phyloP scores from a whole-genome alignment of 257 asterid genomes.

The Penstemon newberryi region DNA sequence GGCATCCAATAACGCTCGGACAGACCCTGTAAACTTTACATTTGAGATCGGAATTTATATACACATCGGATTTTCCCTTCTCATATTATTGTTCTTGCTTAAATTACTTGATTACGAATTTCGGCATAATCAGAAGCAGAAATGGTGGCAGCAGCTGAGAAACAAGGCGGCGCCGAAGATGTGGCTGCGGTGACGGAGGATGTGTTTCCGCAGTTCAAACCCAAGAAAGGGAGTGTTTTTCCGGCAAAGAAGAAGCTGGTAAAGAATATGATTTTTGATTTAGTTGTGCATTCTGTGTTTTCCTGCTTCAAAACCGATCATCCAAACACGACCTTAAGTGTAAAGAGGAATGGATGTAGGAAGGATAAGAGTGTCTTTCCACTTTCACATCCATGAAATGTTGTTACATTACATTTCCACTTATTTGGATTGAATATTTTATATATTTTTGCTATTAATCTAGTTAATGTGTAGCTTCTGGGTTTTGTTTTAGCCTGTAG shows the following conservation, averaged over 20 bases:
- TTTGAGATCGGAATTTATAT: no score
- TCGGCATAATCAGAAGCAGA: no score
- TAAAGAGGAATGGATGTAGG: not conserved
- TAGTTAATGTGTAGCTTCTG: no score
- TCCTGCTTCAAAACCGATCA: conserved; percentile 9
- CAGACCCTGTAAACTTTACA: no score
- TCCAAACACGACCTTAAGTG: conserved; percentile 16
- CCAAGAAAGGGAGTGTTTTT: conserved; percentile 40
- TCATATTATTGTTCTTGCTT: no score
- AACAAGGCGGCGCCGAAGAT: not conserved
- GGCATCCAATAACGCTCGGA: no score
- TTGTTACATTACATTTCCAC: not conserved
- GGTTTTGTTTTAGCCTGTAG: no score
- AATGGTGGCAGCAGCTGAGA: no score
- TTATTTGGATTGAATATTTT: not conserved
- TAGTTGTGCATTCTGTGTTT: conserved; percentile 4
- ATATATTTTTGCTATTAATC: not conserved
- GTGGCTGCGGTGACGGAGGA: not conserved
- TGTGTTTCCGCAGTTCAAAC: not conserved
- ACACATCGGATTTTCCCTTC: no score
- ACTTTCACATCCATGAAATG: conserved; percentile 16
- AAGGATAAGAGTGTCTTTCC: not conserved
- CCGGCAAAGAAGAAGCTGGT: conserved; percentile 44
- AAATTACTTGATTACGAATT: no score
- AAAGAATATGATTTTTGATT: conserved; percentile 37